Evolutionary conservation across 257 asterid genomes (phyloP).

Genomic region (Solanum peruvianum): DNA sequence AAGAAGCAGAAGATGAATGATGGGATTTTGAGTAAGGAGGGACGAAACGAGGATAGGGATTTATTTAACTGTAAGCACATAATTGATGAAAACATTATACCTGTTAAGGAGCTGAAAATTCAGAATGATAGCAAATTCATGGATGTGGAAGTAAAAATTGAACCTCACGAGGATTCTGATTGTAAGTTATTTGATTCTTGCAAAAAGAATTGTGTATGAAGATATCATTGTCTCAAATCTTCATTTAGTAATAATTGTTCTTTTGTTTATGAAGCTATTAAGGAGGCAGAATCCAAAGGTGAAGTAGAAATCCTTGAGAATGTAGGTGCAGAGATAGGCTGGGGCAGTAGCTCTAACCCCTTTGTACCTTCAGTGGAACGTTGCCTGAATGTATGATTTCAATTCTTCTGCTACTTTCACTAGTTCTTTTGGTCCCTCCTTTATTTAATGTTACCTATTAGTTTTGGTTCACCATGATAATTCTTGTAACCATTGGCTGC

Average conservation of each 20-base stretch:
- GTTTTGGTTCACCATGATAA: not conserved
- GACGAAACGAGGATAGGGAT: not conserved
- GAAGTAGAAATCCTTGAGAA: slow-evolving; percentile 18
- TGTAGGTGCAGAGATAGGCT: not conserved
- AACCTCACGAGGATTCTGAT: not conserved
- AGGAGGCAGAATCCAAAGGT: not conserved
- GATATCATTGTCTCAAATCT: not conserved
- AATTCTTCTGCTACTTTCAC: not conserved
- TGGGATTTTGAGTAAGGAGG: not conserved
- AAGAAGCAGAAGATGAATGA: not conserved
- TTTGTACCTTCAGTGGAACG: slow-evolving; percentile 6
- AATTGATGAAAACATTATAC: not conserved
- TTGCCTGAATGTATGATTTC: slow-evolving; percentile 1
- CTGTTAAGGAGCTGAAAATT: not conserved
- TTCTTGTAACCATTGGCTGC: not conserved
- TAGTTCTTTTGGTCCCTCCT: not conserved
- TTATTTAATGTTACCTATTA: not conserved
- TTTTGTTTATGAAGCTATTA: not conserved
- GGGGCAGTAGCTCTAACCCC: slow-evolving; percentile 1
- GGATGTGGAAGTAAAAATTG: not conserved
- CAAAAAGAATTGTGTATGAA: not conserved
- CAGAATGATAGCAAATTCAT: not conserved
- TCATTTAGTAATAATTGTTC: not conserved
- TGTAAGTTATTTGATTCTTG: not conserved
- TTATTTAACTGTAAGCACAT: not conserved